Conservation (phyloP, 306 rosid species). For the Vigna nakashimae region DNA sequence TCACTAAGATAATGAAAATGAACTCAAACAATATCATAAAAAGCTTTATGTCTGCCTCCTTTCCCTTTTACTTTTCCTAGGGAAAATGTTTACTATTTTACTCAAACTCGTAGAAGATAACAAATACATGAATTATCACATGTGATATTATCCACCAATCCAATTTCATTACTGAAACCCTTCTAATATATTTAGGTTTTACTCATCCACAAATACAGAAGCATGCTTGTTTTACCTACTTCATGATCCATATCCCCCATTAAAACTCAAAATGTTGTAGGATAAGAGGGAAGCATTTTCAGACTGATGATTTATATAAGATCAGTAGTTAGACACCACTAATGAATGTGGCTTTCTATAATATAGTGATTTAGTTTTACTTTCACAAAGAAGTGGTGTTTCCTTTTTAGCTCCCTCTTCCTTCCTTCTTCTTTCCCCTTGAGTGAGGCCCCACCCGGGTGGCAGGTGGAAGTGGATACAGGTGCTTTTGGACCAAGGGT, state of each 20-base stretch:
- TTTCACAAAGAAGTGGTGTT: not conserved
- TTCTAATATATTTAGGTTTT: not conserved
- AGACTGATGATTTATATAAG: not conserved
- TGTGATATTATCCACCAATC: not conserved
- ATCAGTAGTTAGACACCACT: not conserved
- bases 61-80: not conserved
- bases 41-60: not conserved
- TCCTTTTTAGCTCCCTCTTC: not conserved
- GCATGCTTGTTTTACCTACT: not conserved
- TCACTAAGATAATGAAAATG: not conserved
- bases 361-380: not conserved
- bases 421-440: not conserved
- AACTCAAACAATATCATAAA: not conserved
- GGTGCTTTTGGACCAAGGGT: not conserved
- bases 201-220: not conserved
- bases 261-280: not conserved
- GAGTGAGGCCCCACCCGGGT: not conserved
- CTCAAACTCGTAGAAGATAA: not conserved
- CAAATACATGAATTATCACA: not conserved
- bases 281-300: not conserved
- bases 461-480: not conserved
- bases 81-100: not conserved
- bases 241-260: not conserved
- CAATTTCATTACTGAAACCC: not conserved
- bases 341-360: slow-evolving; percentile 1